Evolutionary conservation across 495 filamentous ascomycete genomes (phyloP).

Genomic region (Penicillium chermesinum): DNA sequence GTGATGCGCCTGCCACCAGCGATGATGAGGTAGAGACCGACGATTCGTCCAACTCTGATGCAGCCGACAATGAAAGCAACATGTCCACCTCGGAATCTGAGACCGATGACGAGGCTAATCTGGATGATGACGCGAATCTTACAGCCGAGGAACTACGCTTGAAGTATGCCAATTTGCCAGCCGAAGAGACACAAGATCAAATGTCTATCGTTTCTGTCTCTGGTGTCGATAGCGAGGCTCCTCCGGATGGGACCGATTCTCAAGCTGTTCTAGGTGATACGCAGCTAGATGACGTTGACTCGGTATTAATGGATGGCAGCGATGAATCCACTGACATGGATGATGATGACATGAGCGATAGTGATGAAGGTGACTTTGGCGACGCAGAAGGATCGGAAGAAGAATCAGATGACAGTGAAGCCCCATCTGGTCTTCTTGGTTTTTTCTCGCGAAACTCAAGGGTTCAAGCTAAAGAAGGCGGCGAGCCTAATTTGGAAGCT

Average conservation of each 20-base stretch:
- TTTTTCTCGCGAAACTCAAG: constrained; percentile 53
- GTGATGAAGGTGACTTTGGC: constrained; percentile 49
- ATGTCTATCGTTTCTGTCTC: constrained; percentile 23
- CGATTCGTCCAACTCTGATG: constrained; percentile 30
- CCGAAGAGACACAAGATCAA: constrained; percentile 20
- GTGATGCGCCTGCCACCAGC: constrained; percentile 39
- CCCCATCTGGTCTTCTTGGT: constrained; percentile 58
- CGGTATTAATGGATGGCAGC: constrained; percentile 62
- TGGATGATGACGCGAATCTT: constrained; percentile 66
- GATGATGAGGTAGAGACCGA: constrained; percentile 44
- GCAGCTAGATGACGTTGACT: constrained; percentile 63
- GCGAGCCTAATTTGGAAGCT: constrained; percentile 20
- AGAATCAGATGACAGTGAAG: constrained; percentile 47
- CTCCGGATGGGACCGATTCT: constrained; percentile 24
- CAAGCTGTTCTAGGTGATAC: constrained; percentile 17
- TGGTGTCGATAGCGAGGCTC: constrained; percentile 15
- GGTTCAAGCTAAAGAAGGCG: constrained; percentile 31
- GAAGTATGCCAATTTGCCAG: constrained; percentile 72
- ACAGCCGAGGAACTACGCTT: constrained; percentile 71
- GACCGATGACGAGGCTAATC: constrained; percentile 39
- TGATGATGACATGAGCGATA: constrained; percentile 73
- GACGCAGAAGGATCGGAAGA: constrained; percentile 32
- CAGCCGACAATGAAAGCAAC: constrained; percentile 59
- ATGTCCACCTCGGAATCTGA: constrained; percentile 55
- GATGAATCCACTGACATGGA: constrained; percentile 89